phyloP scores from a whole-genome alignment of 164 flowering plant species.

The Litsea cubeba region DNA sequence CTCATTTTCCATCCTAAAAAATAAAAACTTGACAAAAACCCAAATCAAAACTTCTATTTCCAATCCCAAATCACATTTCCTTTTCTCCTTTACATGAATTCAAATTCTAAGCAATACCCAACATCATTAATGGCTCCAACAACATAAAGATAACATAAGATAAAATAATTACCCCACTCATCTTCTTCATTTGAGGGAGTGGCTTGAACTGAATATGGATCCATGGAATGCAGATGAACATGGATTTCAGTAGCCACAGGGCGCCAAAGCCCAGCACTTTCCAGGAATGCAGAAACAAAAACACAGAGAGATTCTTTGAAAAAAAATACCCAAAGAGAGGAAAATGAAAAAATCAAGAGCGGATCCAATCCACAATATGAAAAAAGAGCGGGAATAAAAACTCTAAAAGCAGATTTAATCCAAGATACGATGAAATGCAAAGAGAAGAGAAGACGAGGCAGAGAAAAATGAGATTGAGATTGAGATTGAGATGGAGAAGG shows the following conservation, averaged over 20 bases:
- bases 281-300: slow-evolving; percentile 8
- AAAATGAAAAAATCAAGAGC: not conserved
- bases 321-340: not conserved
- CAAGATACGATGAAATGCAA: too few species aligned
- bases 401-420: not conserved
- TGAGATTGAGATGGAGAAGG: too few species aligned
- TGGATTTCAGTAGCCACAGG: slow-evolving; percentile 51
- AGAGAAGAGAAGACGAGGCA: too few species aligned
- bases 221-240: slow-evolving; percentile 60
- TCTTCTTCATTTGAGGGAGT: slow-evolving; percentile 54
- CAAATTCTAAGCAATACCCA: not conserved
- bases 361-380: not conserved
- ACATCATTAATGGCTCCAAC: not conserved
- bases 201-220: slow-evolving; percentile 43
- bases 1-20: not conserved
- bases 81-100: not conserved
- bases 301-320: not conserved
- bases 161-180: slow-evolving; percentile 58
- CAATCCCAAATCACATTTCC: not conserved
- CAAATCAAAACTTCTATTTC: not conserved
- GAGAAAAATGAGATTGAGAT: too few species aligned
- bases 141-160: not conserved
- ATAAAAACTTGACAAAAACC: not conserved
- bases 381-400: not conserved
- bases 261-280: slow-evolving; percentile 40